Base-by-base conservation (phyloP, 2,329 filamentous ascomycete species). In the Scorias spongiosa region DNA sequence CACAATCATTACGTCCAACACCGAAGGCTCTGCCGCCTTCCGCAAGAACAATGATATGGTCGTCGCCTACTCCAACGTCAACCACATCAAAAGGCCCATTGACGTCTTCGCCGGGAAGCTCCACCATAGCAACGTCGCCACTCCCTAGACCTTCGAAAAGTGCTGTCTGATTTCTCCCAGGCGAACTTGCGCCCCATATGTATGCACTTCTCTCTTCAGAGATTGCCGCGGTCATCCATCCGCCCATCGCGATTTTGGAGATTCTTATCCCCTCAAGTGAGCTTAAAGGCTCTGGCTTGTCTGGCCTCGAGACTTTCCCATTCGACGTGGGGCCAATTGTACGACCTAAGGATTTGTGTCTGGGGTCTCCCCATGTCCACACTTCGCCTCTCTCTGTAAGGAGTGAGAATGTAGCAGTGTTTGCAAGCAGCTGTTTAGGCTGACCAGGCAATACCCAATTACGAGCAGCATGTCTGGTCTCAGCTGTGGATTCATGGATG, bases 191-290 rank as follows among this genome's bases (percentile, higher is more conserved):
- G 6, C 79, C 78, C 78, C 78, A 83, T 18, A 73, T 55, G 53
- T 82, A 83, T 2, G 80, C 57, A 45, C 76, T 72, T 29, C 70
- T 65, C 2, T 71, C 73, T 10, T 66, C 61, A 0, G 76, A 80
- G 38, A 82, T 51, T 0, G 76, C 77, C 2, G 72, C 75, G 2
- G 72, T 60, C 2, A 71, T 60, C 53, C 78, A 79, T 0, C 78
- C 77, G 2, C 71, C 71, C 7, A 57, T 55, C 8, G 60, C 66
- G 20, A 83, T 61, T 51, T 72, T 75, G 28, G 53, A 62, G 41
- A 82, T 68, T 10, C 67, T 63, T 39, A 81, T 62, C 44, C 71
- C 67, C 5, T 57, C 57, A 1, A 82, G 63, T 40, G 72, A 68
- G 17, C 65, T 52, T 3, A 81, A 64, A 0, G 62, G 46, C 2